Percentiles rank a stretch among this genome's conserved stretches.
phyloP scores from a whole-genome alignment of 2,329 filamentous ascomycete genomes.

The Metarhizium rileyi region DNA sequence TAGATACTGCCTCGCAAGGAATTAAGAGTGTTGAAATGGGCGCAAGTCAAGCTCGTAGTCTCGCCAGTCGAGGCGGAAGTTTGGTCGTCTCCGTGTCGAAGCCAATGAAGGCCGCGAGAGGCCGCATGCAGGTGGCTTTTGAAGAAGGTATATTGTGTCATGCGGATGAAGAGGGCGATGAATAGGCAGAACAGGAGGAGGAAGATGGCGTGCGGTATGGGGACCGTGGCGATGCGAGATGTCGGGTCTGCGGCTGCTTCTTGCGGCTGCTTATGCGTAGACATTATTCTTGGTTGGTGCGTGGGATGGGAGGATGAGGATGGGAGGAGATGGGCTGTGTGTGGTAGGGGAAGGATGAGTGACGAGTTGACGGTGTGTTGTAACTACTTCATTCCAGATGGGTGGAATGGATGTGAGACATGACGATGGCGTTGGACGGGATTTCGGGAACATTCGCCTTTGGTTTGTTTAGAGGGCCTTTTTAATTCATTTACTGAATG shows the following conservation, averaged over 20 bases:
- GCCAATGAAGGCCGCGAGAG: neutral
- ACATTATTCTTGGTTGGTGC: no score
- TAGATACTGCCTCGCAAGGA: neutral
- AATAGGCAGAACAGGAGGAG: constrained; percentile 2
- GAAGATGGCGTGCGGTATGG: neutral
- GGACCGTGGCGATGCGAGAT: neutral
- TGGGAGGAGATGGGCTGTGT: no score
- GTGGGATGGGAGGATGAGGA: no score
- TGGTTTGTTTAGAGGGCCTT: neutral
- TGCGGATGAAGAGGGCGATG: constrained; percentile 1
- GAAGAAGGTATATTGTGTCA: neutral
- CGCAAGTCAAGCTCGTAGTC: neutral
- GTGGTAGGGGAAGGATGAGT: no score
- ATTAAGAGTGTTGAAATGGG: neutral
- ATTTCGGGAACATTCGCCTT: neutral
- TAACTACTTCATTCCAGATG: neutral
- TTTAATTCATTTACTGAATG: neutral
- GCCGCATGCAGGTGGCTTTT: neutral
- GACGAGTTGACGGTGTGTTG: neutral
- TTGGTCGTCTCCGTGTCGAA: neutral
- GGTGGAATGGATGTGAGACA: neutral
- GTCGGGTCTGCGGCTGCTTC: neutral
- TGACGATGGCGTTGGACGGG: neutral
- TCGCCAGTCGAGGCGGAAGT: neutral
- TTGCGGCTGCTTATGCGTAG: neutral